Evolutionary conservation across 371 early-diverging fungal genomes (phyloP).

Genomic region (Entomophthora muscae): DNA sequence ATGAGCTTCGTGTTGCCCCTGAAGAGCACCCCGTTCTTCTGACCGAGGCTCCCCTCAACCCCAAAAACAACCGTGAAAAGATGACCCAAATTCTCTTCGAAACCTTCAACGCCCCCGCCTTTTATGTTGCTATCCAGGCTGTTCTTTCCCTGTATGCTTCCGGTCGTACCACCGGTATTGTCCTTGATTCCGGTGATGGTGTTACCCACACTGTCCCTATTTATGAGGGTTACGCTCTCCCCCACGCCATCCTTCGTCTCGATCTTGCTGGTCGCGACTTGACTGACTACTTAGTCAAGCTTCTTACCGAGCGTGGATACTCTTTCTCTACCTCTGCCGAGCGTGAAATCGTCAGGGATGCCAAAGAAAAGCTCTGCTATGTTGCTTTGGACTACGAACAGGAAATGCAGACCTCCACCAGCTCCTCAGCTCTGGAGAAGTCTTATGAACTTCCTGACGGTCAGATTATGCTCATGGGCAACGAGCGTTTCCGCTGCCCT

Average conservation of each 20-base stretch:
- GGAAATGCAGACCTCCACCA: slow-evolving; percentile 92
- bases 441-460: slow-evolving; percentile 99
- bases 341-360: slow-evolving; percentile 99
- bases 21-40: slow-evolving; percentile 97
- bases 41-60: slow-evolving; percentile 99
- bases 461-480: slow-evolving; percentile 95
- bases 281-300: slow-evolving; percentile 92
- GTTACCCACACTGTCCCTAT: slow-evolving; percentile 99
- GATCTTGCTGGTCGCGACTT: slow-evolving; percentile 94
- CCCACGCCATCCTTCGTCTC: slow-evolving; percentile 96
- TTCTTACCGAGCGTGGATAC: slow-evolving; percentile 98
- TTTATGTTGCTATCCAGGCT: slow-evolving; percentile 99
- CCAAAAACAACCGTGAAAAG: slow-evolving; percentile 99
- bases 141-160: slow-evolving; percentile 95
- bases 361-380: slow-evolving; percentile 99
- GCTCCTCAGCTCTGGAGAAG: slow-evolving; percentile 88
- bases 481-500: slow-evolving; percentile 97
- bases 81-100: slow-evolving; percentile 99
- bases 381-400: slow-evolving; percentile 97
- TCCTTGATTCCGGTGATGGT: slow-evolving; percentile 99
- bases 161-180: slow-evolving; percentile 99
- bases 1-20: slow-evolving; percentile 72
- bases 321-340: slow-evolving; percentile 98
- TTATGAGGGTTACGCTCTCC: slow-evolving; percentile 99
- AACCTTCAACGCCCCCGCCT: slow-evolving; percentile 96